Evolutionary conservation across 1,139 yeast genomes (phyloP).

Genomic region (Saccharomycopsis hybrid): DNA sequence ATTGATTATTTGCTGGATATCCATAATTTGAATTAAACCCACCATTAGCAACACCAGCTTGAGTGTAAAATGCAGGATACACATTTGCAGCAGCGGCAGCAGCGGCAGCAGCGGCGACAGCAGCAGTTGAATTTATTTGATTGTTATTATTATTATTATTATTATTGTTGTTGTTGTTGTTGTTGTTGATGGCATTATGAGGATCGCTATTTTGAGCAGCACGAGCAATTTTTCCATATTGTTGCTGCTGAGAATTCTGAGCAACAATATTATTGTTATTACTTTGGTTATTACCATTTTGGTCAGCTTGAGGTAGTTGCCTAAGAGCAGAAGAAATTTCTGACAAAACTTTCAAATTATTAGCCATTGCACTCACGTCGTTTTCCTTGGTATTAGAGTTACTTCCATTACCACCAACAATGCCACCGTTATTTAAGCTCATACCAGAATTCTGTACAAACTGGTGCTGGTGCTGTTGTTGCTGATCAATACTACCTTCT

Average conservation of each 20-base stretch:
- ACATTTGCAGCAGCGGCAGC: background rate
- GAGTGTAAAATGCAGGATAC: too few species aligned
- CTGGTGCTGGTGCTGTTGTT: background rate
- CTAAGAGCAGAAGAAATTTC: conserved; percentile 12
- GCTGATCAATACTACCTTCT: background rate
- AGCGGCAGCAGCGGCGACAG: conserved; percentile 1
- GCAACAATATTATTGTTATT: background rate
- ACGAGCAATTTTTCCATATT: too few species aligned
- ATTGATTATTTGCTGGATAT: background rate
- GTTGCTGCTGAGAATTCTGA: background rate
- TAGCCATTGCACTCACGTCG: conserved; percentile 2
- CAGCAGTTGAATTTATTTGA: background rate
- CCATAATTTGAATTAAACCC: background rate
- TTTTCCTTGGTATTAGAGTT: background rate
- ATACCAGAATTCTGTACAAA: too few species aligned
- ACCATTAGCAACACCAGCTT: background rate
- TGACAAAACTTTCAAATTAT: conserved; percentile 17
- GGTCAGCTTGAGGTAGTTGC: conserved; percentile 6
- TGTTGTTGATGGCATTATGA: too few species aligned
- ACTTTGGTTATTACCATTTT: background rate
- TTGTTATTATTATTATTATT: too few species aligned
- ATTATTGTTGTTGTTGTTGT: too few species aligned
- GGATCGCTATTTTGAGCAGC: too few species aligned
- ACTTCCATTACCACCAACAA: background rate
- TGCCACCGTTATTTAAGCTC: background rate